A percentile compares a stretch with the other conserved stretches of the same genome.
Conservation (phyloP, 2,329 filamentous ascomycete species). For the Fusarium sp. region DNA sequence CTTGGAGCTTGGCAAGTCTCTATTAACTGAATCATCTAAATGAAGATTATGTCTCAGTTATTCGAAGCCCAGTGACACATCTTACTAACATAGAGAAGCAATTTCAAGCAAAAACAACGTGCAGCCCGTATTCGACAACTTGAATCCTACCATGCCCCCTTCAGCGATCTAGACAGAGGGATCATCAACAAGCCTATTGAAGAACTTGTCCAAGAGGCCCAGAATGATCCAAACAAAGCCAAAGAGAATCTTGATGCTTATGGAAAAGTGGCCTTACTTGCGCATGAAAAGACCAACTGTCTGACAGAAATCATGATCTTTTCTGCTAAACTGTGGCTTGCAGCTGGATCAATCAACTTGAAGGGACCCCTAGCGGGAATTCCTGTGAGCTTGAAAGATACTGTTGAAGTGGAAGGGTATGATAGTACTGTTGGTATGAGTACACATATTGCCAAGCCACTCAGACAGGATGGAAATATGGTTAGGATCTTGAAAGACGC, state of each 20-base stretch:
- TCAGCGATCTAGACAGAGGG: conserved; percentile 72
- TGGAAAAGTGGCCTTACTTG: conserved; percentile 87
- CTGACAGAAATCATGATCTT: conserved; percentile 87
- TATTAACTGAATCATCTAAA: neutral
- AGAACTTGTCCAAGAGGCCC: conserved; percentile 81
- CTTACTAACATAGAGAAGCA: conserved; percentile 59
- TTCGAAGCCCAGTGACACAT: neutral
- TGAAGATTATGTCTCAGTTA: neutral
- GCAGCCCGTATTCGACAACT: conserved; percentile 75
- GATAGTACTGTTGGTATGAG: conserved; percentile 87
- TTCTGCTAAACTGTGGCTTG: conserved; percentile 79
- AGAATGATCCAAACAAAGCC: conserved; percentile 72
- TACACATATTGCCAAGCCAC: conserved; percentile 74
- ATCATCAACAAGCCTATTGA: conserved; percentile 80
- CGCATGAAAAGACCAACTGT: conserved; percentile 89
- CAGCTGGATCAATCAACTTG: conserved; percentile 70
- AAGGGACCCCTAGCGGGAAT: conserved; percentile 87
- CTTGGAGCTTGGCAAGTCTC: conserved; percentile 71
- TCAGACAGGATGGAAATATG: conserved; percentile 74
- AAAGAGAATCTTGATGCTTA: conserved; percentile 84
- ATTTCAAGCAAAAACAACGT: conserved; percentile 83
- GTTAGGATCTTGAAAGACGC: conserved; percentile 85
- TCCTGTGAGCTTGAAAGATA: conserved; percentile 86
- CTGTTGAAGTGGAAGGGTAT: conserved; percentile 82
- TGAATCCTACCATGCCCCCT: conserved; percentile 70